Evolutionary conservation across 352 stramenopile genomes (phyloP).

Genomic region (Phytophthora sojae): DNA sequence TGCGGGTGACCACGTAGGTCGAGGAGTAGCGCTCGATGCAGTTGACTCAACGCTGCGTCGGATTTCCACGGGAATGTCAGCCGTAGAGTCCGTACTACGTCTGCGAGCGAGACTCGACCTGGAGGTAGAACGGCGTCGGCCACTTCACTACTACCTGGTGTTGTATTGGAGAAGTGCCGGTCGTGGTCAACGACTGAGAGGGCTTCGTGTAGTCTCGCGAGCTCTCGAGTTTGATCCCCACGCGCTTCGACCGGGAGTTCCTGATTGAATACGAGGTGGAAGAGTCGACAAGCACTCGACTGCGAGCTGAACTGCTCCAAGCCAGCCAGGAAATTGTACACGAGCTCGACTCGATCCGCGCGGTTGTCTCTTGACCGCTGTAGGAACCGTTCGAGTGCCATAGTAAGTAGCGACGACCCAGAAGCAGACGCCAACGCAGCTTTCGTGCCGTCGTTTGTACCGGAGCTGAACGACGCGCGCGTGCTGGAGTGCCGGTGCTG

Average conservation of each 20-base stretch:
- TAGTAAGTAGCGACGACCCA: constrained; percentile 28
- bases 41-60: constrained; percentile 44
- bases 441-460: constrained; percentile 3
- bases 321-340: constrained; percentile 65
- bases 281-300: constrained; percentile 64
- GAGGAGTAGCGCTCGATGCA: constrained; percentile 56
- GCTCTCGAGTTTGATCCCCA: constrained; percentile 49
- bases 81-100: constrained; percentile 55
- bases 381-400: constrained; percentile 50
- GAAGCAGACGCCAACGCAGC: constrained; percentile 1
- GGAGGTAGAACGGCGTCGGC: constrained; percentile 1
- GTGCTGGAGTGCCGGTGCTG: constrained; percentile 32
- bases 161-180: constrained; percentile 30
- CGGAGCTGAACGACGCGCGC: background rate
- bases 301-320: constrained; percentile 50
- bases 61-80: constrained; percentile 73
- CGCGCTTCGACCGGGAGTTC: constrained; percentile 60
- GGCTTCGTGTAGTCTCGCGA: constrained; percentile 57
- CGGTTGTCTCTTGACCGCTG: constrained; percentile 41
- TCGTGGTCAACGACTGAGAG: constrained; percentile 62
- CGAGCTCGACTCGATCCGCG: constrained; percentile 56
- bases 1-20: constrained; percentile 46
- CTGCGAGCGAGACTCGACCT: constrained; percentile 48
- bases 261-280: constrained; percentile 55
- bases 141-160: background rate